Evolutionary conservation across 2,329 filamentous ascomycete species (phyloP).

Genomic region (Ophiostoma sp.): DNA sequence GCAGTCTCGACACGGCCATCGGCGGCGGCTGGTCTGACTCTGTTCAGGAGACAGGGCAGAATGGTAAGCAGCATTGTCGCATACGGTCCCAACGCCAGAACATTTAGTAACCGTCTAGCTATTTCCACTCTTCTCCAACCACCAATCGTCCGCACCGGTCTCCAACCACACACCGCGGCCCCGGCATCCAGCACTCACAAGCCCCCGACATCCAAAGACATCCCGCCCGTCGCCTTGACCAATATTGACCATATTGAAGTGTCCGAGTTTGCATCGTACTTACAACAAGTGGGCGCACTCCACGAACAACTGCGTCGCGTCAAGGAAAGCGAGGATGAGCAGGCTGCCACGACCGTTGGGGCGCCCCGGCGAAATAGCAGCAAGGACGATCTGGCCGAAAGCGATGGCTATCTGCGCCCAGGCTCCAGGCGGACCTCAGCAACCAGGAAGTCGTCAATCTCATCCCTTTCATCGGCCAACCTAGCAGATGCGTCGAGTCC

Average conservation of each 20-base stretch:
- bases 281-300: conserved; percentile 75
- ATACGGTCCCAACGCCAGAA: no score
- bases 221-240: conserved; percentile 84
- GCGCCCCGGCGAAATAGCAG: conserved; percentile 36
- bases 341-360: conserved; percentile 37
- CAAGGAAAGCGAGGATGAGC: conserved; percentile 68
- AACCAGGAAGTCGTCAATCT: conserved; percentile 42
- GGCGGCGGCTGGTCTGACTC: conserved; percentile 45
- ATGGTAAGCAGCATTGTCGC: conserved; percentile 51
- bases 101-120: conserved; percentile 43
- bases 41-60: conserved; percentile 68
- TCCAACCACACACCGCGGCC: conserved; percentile 70
- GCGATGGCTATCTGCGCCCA: conserved; percentile 47
- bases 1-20: conserved; percentile 67
- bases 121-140: conserved; percentile 92
- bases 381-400: conserved; percentile 41
- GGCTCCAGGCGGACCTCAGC: conserved; percentile 34
- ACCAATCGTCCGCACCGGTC: conserved; percentile 81
- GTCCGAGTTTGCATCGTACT: conserved; percentile 75
- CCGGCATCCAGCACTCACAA: conserved; percentile 67
- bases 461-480: conserved; percentile 38
- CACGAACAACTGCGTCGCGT: conserved; percentile 85
- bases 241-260: conserved; percentile 79
- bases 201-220: conserved; percentile 79
- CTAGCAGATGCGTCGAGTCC: conserved; percentile 39